Base-by-base conservation (phyloP, 441 rosid genomes). In the Kokia cookei region DNA sequence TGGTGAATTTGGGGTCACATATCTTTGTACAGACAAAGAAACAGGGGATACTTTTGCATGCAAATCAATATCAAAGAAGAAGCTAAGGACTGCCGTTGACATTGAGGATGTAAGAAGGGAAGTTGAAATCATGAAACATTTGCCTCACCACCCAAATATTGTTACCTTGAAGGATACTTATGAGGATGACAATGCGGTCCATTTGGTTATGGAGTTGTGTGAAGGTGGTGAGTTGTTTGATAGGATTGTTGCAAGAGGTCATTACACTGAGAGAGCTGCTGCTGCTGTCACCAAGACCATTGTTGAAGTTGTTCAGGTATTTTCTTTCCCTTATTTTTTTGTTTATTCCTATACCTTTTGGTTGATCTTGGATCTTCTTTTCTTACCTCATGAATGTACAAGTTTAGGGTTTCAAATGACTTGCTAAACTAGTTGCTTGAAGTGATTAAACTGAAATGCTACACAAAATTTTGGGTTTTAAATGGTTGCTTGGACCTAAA, bases 21-120 rank as follows among this genome's bases (percentile, higher is more conserved):
- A 88, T 75, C 84, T 90, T 7, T 88, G 91, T 69, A 90, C 92
- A 0, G 88, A 88, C 51, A 86, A 82, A 71, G 87, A 81, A 40
- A 77, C 74, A 2, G 73, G 77, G 0, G 91, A 87, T 7, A 61
- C 74, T 65, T 81, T 80, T n/a, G 94, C 94, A 2, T 90, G 94
- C 83, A 90, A 90, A 76, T 86, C 91, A 1, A 88, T 88, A 27
- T 72, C 88, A 45, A 90, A 90, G 89, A 88, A 85, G 86, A 88
- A 90, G 86, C 79, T 90, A 54, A 84, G 88, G 71, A 88, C 89
- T 17, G 86, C 85, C 0, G 87, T 90, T 57, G 94, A 90, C 74
- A 86, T 90, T 19, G 94, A 90, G n/a, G 94, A 90, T 75, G 94
- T 88, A 73, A 81, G 94, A 73, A 85, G 94, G 74, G 94, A 90